A percentile compares a stretch with the other conserved stretches of the same genome.
phyloP scores from a whole-genome alignment of 495 filamentous ascomycete genomes.

The Penicillium alfredii region DNA sequence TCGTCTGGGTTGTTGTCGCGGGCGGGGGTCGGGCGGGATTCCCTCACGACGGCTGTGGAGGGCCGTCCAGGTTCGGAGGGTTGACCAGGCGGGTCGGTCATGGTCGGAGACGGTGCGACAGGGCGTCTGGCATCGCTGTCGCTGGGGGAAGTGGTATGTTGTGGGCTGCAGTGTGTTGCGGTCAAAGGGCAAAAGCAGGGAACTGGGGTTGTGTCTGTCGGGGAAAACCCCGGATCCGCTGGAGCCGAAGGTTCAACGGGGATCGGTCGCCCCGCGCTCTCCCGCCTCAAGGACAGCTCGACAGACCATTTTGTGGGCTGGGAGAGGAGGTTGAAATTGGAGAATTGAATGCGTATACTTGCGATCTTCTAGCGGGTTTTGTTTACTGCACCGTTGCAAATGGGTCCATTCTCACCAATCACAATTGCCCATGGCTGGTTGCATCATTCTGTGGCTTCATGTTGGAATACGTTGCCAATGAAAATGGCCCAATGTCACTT shows the following conservation, averaged over 20 bases:
- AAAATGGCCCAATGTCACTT: too few relatives aligned
- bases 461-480: conserved; percentile 8
- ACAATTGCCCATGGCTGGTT: conserved; percentile 2
- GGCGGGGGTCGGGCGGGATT: conserved; percentile 18
- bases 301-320: not conserved
- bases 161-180: not conserved
- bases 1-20: conserved; percentile 7
- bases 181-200: conserved; percentile 1
- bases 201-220: not conserved
- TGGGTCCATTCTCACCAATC: conserved; percentile 3
- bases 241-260: conserved; percentile 3
- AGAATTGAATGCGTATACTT: too few relatives aligned
- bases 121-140: conserved; percentile 10
- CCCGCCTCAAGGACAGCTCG: too few relatives aligned
- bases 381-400: not conserved
- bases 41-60: conserved; percentile 6
- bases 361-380: too few relatives aligned
- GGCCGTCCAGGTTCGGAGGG: conserved; percentile 5
- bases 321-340: not conserved
- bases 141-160: not conserved
- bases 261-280: not conserved
- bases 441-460: conserved; percentile 5
- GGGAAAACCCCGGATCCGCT: conserved; percentile 5
- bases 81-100: conserved; percentile 3
- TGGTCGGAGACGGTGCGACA: conserved; percentile 9